phyloP scores from a whole-genome alignment of 2,329 filamentous ascomycete genomes.

The Helminthosporium solani region DNA sequence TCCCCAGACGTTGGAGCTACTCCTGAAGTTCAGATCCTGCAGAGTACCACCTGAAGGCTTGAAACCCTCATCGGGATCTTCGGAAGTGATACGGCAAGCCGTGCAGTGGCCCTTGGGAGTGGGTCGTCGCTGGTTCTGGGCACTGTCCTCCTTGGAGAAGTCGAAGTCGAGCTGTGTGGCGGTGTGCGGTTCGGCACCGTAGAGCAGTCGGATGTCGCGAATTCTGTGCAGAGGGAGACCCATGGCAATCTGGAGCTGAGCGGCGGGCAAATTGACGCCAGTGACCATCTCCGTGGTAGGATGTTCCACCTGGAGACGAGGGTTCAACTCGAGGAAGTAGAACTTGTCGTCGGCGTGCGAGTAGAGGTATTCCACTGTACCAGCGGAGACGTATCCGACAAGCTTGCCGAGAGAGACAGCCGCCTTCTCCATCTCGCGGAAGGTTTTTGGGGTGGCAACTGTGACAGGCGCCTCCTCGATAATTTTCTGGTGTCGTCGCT shows the following conservation, averaged over 20 bases:
- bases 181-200: constrained; percentile 89
- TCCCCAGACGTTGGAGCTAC: constrained; percentile 98
- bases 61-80: constrained; percentile 98
- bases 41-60: constrained; percentile 99
- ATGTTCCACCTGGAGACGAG: constrained; percentile 98
- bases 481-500: constrained; percentile 98
- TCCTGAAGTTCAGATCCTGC: constrained; percentile 98
- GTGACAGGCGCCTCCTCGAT: constrained; percentile 98
- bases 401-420: constrained; percentile 90
- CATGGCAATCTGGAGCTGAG: constrained; percentile 98
- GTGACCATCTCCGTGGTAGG: constrained; percentile 99
- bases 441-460: constrained; percentile 84
- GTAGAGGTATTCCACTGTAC: constrained; percentile 98
- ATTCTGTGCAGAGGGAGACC: constrained; percentile 94
- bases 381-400: constrained; percentile 96
- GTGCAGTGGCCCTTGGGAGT: constrained; percentile 96
- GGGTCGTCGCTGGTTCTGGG: constrained; percentile 82
- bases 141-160: constrained; percentile 83
- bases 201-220: constrained; percentile 91
- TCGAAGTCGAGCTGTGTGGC: constrained; percentile 91
- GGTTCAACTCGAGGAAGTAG: constrained; percentile 98
- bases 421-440: constrained; percentile 94
- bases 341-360: constrained; percentile 98
- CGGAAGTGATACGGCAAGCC: constrained; percentile 97
- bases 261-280: constrained; percentile 93